Conservation (phyloP, 331 rosid species). For the Quercus phellos region DNA sequence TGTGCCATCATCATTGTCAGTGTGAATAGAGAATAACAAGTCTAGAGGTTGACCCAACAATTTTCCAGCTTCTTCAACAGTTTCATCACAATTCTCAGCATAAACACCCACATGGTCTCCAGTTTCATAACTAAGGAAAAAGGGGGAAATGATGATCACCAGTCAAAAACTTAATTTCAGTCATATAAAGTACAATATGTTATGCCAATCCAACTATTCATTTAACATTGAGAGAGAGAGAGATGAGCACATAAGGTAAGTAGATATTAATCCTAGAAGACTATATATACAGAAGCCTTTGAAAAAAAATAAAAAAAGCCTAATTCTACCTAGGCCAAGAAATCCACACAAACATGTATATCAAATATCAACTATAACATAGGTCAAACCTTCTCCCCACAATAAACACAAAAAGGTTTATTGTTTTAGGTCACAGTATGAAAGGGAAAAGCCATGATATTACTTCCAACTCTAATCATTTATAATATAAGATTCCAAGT, state of each 20-base stretch:
- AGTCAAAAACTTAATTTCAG: constrained; percentile 10
- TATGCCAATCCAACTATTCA: neutral
- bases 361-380: neutral
- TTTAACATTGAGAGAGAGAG: neutral
- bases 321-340: neutral
- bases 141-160: constrained; percentile 8
- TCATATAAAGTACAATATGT: neutral
- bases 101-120: constrained; percentile 94
- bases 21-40: constrained; percentile 63
- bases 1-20: constrained; percentile 74
- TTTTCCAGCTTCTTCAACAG: constrained; percentile 69
- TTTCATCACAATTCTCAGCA: constrained; percentile 66
- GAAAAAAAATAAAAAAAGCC: no score
- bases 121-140: constrained; percentile 68
- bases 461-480: neutral
- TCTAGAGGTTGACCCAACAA: constrained; percentile 65
- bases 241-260: neutral
- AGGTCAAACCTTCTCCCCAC: neutral
- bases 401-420: neutral
- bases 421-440: neutral
- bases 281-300: neutral
- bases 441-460: neutral
- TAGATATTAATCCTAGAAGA: neutral
- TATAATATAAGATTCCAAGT: neutral
- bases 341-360: neutral